Evolutionary conservation across 345 rosid genomes (phyloP).

Genomic region (Bretschneidera sinensis): DNA sequence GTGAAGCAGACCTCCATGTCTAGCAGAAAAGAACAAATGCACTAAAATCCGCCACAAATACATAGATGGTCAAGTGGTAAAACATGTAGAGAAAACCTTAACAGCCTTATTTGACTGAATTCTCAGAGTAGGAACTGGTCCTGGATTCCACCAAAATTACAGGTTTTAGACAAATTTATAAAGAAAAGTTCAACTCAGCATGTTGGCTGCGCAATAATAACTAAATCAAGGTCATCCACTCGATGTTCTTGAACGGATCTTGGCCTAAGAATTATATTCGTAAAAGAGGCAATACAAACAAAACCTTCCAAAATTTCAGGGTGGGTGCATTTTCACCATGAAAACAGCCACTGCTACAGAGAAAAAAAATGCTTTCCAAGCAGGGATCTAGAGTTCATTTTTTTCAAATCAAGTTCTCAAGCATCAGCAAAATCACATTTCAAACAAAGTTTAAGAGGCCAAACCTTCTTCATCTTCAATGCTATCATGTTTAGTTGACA

Average conservation of each 20-base stretch:
- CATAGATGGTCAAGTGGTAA: neutral
- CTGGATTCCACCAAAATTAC: neutral
- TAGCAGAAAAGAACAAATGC: neutral
- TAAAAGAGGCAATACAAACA: too few relatives aligned
- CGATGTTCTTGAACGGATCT: too few relatives aligned
- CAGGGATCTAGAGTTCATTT: too few relatives aligned
- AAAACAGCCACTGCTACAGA: too few relatives aligned
- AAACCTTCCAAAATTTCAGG: too few relatives aligned
- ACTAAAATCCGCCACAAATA: neutral
- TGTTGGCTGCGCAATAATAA: too few relatives aligned
- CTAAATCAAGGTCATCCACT: too few relatives aligned
- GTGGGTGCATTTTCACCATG: too few relatives aligned
- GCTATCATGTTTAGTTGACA: slow-evolving; percentile 71
- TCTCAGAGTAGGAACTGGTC: neutral
- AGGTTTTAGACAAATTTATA: too few relatives aligned
- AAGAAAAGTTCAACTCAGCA: too few relatives aligned
- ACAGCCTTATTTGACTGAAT: neutral
- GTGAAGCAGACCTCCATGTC: neutral
- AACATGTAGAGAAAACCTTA: neutral
- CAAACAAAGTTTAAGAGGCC: slow-evolving; percentile 1
- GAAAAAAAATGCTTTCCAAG: too few relatives aligned
- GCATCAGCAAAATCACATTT: slow-evolving; percentile 2
- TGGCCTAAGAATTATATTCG: too few relatives aligned
- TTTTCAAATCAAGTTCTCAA: slow-evolving; percentile 3
- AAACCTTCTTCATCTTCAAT: slow-evolving; percentile 81